These are phyloP conservation scores for Wickerhamomyces mucosus DNA, from an alignment of 805 yeast genomes.

Conservation along the genomic window DNA sequence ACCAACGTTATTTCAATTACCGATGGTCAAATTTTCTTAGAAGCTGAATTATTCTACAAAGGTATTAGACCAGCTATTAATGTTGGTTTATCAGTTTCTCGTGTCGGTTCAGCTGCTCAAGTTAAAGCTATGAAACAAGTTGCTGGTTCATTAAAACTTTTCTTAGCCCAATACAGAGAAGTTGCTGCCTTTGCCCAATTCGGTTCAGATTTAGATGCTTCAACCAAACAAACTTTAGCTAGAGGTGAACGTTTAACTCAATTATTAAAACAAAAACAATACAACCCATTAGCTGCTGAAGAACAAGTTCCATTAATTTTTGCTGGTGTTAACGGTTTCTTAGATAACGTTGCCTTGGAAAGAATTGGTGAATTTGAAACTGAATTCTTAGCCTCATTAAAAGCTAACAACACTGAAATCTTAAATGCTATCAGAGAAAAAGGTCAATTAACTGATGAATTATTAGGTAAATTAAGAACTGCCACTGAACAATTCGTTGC, in stretches of 20 bases:
- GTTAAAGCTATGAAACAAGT: constrained; percentile 99
- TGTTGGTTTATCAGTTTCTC: constrained; percentile 99
- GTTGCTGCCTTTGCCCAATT: constrained; percentile 99
- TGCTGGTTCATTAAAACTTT: constrained; percentile 99
- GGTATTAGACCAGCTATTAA: constrained; percentile 99
- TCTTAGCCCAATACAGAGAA: constrained; percentile 99
- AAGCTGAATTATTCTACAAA: constrained; percentile 99
- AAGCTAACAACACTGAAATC: constrained; percentile 81
- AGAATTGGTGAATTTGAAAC: constrained; percentile 88
- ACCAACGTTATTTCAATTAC: constrained; percentile 96
- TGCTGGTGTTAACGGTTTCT: constrained; percentile 99
- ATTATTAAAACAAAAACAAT: constrained; percentile 96
- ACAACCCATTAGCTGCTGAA: constrained; percentile 94
- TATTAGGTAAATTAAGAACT: constrained; percentile 76
- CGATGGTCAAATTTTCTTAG: constrained; percentile 97
- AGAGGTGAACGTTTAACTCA: constrained; percentile 99
- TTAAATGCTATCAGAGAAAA: constrained; percentile 73
- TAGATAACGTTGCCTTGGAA: constrained; percentile 77
- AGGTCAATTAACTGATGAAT: constrained; percentile 88
- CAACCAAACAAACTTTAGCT: constrained; percentile 95
- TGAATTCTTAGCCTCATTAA: constrained; percentile 85
- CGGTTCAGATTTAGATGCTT: constrained; percentile 99
- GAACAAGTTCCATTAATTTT: constrained; percentile 97
- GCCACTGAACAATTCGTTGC: constrained; percentile 91
- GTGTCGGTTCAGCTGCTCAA: constrained; percentile 99